Conservation (phyloP, 805 yeast species). For the Wickerhamomyces bisporus region DNA sequence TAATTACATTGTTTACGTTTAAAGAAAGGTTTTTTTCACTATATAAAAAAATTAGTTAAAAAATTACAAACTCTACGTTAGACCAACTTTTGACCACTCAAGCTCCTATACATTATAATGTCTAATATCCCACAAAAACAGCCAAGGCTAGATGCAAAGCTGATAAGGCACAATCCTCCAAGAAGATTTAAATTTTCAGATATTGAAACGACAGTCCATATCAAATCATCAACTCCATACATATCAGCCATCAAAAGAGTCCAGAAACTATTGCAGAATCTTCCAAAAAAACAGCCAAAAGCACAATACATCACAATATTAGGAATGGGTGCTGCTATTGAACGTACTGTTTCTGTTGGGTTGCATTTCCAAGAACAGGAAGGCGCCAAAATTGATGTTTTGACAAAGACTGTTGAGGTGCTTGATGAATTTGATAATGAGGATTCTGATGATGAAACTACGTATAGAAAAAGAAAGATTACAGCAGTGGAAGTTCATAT, state of each 20-base stretch:
- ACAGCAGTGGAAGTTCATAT: constrained; percentile 41
- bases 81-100: too few relatives aligned
- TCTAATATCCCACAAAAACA: constrained; percentile 1
- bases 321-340: constrained; percentile 76
- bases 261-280: constrained; percentile 43
- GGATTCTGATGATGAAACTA: constrained; percentile 28
- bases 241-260: constrained; percentile 68
- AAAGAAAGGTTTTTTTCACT: too few relatives aligned
- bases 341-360: constrained; percentile 58
- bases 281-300: constrained; percentile 38
- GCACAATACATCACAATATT: constrained; percentile 46
- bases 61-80: neutral
- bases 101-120: too few relatives aligned
- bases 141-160: constrained; percentile 27
- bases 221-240: constrained; percentile 66
- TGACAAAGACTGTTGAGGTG: constrained; percentile 62
- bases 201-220: constrained; percentile 43
- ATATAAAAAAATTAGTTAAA: too few relatives aligned
- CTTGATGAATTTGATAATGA: constrained; percentile 57
- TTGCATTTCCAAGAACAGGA: constrained; percentile 49
- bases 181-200: constrained; percentile 37
- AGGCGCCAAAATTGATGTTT: constrained; percentile 49
- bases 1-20: too few relatives aligned
- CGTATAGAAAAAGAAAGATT: constrained; percentile 30
- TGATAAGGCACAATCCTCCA: constrained; percentile 53